phyloP scores from a whole-genome alignment of 805 yeast genomes.

The Candida hispaniensis region DNA sequence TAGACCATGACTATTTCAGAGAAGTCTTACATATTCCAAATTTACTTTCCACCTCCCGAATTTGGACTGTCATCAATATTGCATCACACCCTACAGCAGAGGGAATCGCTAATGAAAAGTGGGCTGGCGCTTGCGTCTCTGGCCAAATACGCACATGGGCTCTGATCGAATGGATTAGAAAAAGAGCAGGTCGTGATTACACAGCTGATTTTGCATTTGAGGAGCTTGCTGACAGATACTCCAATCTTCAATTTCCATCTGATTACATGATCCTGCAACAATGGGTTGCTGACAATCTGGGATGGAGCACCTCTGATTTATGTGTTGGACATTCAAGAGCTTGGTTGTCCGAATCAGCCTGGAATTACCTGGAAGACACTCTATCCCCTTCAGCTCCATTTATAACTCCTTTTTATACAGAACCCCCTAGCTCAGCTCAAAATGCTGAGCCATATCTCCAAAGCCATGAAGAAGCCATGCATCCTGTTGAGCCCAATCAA shows the following conservation, averaged over 20 bases:
- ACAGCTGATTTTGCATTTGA: slow-evolving; percentile 33
- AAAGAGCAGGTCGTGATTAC: slow-evolving; percentile 29
- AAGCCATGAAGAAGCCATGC: slow-evolving; percentile 12
- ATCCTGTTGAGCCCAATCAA: slow-evolving; percentile 13
- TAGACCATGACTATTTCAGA: slow-evolving; percentile 6
- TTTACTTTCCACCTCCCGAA: slow-evolving; percentile 26
- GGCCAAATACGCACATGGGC: slow-evolving; percentile 30
- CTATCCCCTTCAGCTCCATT: too few relatives aligned
- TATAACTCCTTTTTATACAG: too few relatives aligned
- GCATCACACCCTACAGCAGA: slow-evolving; percentile 25
- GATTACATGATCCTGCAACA: slow-evolving; percentile 24
- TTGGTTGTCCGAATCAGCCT: slow-evolving; percentile 31
- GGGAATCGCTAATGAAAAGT: slow-evolving; percentile 23
- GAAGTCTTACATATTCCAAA: slow-evolving; percentile 8
- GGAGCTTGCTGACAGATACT: slow-evolving; percentile 30
- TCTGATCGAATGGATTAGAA: slow-evolving; percentile 32
- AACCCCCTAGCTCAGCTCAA: slow-evolving; percentile 4
- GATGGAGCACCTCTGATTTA: slow-evolving; percentile 29
- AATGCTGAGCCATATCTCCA: slow-evolving; percentile 9
- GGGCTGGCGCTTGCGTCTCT: slow-evolving; percentile 31
- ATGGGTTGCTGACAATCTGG: slow-evolving; percentile 30
- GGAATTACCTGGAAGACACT: slow-evolving; percentile 30
- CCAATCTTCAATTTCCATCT: slow-evolving; percentile 26
- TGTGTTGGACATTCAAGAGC: slow-evolving; percentile 30
- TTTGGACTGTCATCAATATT: slow-evolving; percentile 30